Conservation (phyloP, 2,329 filamentous ascomycete species). For the Cadophora malorum region DNA sequence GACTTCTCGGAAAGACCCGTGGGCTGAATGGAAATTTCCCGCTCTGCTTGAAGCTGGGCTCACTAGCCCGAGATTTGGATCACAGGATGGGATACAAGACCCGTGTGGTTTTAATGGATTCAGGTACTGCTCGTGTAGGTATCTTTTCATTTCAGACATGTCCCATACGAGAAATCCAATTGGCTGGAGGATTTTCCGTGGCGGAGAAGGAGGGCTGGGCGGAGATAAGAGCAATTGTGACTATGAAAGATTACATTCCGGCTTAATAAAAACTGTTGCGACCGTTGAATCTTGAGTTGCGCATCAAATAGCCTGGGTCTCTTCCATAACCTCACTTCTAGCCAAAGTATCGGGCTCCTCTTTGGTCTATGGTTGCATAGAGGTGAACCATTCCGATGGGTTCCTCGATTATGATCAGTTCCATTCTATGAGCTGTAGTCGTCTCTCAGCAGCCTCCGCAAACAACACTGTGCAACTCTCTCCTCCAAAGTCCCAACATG, state of each 20-base stretch:
- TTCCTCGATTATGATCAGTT: neutral
- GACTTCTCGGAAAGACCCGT: neutral
- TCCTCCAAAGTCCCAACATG: neutral
- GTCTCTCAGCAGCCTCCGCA: constrained; percentile 2
- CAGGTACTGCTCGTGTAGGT: neutral
- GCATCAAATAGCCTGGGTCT: neutral
- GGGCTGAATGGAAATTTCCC: neutral
- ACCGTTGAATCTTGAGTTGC: neutral
- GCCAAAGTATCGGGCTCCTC: neutral
- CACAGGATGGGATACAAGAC: neutral
- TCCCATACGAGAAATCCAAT: neutral
- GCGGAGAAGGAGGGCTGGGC: neutral
- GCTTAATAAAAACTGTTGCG: neutral
- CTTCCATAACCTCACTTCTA: neutral
- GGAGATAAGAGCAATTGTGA: neutral
- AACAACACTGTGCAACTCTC: neutral
- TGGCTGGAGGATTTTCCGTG: neutral
- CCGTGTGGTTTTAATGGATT: neutral
- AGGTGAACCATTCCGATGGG: neutral
- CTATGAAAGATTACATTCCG: neutral
- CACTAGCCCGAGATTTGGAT: neutral
- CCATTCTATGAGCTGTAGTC: neutral
- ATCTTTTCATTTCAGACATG: neutral
- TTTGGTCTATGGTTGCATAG: neutral
- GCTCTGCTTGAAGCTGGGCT: neutral